These are phyloP conservation scores for Sclerotinia subarctica DNA, from an alignment of 2,329 filamentous ascomycete genomes.

Conservation along the genomic window DNA sequence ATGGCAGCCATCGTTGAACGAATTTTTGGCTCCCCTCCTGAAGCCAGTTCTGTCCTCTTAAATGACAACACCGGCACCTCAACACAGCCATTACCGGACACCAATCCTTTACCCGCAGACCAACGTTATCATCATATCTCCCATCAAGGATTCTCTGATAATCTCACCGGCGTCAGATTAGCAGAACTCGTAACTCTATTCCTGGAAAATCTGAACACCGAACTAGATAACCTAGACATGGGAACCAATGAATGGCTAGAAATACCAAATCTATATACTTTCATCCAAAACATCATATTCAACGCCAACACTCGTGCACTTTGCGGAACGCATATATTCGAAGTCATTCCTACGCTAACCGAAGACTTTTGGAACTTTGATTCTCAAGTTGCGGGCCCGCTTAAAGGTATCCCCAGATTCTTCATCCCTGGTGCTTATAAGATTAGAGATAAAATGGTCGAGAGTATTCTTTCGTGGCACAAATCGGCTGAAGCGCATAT, in stretches of 20 bases:
- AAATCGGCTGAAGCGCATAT: constrained; percentile 25
- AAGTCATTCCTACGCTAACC: constrained; percentile 31
- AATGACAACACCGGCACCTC: constrained; percentile 27
- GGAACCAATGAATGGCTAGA: constrained; percentile 26
- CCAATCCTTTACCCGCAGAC: constrained; percentile 21
- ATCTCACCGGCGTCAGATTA: constrained; percentile 24
- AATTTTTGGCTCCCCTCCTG: constrained; percentile 26
- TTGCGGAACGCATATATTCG: constrained; percentile 34
- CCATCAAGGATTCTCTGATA: constrained; percentile 22
- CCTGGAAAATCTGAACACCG: constrained; percentile 19
- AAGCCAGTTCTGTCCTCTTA: constrained; percentile 5
- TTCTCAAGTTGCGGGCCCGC: constrained; percentile 25
- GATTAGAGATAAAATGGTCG: constrained; percentile 30
- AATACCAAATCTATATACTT: constrained; percentile 32
- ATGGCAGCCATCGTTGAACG: constrained; percentile 15
- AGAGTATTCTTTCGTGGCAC: constrained; percentile 33
- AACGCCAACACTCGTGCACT: constrained; percentile 32
- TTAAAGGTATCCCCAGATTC: constrained; percentile 33
- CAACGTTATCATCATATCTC: constrained; percentile 26
- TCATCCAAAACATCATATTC: constrained; percentile 33
- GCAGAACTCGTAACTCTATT: constrained; percentile 24
- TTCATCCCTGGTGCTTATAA: constrained; percentile 31
- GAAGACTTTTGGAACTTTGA: constrained; percentile 38
- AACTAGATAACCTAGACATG: constrained; percentile 19
- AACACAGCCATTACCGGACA: constrained; percentile 23